Evolutionary conservation across 2,329 filamentous ascomycete genomes (phyloP).

Genomic region (Colletotrichum sp.): DNA sequence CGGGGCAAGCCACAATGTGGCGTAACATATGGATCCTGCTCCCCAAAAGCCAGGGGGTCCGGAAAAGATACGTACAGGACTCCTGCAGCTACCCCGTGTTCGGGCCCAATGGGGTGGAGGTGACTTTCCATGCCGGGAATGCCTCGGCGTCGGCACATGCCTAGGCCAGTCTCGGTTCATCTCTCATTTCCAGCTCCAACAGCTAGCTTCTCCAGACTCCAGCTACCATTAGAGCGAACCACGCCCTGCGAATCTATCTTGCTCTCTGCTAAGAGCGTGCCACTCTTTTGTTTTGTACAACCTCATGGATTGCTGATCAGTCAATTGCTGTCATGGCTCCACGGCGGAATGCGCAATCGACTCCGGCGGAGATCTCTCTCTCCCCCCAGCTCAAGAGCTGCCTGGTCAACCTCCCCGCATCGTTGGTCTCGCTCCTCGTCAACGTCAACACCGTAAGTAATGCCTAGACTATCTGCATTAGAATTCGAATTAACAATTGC

Average conservation of each 20-base stretch:
- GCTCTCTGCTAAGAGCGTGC: neutral
- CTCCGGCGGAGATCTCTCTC: conserved; percentile 82
- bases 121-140: conserved; percentile 14
- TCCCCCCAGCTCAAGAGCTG: conserved; percentile 92
- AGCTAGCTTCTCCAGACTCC: neutral
- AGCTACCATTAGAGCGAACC: neutral
- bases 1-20: neutral
- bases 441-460: conserved; percentile 85
- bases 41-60: neutral
- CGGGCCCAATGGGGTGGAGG: conserved; percentile 15
- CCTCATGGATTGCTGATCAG: neutral
- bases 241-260: neutral
- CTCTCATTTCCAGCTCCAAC: conserved; percentile 1
- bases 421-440: conserved; percentile 82
- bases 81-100: conserved; percentile 12
- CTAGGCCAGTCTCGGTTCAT: conserved; percentile 17
- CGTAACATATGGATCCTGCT: neutral
- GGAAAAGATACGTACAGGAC: neutral
- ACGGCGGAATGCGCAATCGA: conserved; percentile 63
- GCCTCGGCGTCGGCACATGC: conserved; percentile 35
- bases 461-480: neutral
- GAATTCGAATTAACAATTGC: neutral
- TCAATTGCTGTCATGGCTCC: conserved; percentile 44
- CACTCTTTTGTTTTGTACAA: neutral
- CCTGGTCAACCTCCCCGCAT: conserved; percentile 87